Base-by-base conservation (phyloP, 192 early-diverging fungal genomes). In the Jimgerdemannia lactiflua region DNA sequence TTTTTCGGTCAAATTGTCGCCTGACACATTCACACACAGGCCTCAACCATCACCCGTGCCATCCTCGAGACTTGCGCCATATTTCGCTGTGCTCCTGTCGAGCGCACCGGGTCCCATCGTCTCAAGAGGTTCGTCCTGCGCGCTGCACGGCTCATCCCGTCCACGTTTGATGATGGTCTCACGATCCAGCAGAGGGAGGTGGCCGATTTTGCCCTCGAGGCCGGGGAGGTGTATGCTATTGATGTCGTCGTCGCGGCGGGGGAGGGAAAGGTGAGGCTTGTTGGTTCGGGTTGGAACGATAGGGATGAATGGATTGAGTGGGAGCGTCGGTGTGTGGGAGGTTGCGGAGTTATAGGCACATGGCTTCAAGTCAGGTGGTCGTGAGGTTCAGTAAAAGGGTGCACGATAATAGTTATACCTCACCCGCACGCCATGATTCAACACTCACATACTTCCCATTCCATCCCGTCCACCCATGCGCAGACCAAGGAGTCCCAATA, bases 91-190 rank as follows among this genome's bases (percentile, higher is more conserved):
- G 77, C 81, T 20, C 90, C 92, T 8, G 91, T 92, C 29, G 83
- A 86, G 64, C 89, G 89, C 43, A 92, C 92, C 6, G 89, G 82
- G 71, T 90, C 92, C 2, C 81, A 85, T 76, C 85, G 89, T 79
- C 88, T 96, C 63, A 92, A 94, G 83, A 88, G 92, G 64, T 95
- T 90, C 67, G 89, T 94, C 20, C 74, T 92, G 69, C 86, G 87
- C 73, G 90, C 90, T 6, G 84, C 87, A 19, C 92, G 92, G 68
- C 83, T 84, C 11, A 88, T 86, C 78, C 63, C 83, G 59, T 90
- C 91, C 82, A 79, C 83, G 29, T 86, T 87, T 64, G 84, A 89
- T 68, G 83, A 87, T 69, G 88, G 91, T 64, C 79, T 84, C 70
- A 71, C 73, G 44, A 17, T 72, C 4, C 66, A 77, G 43, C 78